These are phyloP conservation scores for Fusarium lyarnte DNA, from an alignment of 2,329 filamentous ascomycete species.

Conservation along the genomic window DNA sequence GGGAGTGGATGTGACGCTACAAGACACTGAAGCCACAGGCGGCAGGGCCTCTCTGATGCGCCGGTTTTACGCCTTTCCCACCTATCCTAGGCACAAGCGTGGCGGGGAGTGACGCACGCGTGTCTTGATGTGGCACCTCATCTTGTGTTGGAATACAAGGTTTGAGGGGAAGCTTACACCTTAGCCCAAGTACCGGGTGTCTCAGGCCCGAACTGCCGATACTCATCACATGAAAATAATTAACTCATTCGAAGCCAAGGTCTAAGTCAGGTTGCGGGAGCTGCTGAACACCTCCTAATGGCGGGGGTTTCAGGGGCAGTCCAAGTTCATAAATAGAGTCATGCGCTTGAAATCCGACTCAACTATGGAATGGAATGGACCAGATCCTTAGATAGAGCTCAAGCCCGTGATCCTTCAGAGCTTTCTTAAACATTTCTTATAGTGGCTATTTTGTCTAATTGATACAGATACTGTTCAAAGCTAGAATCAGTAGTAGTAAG, in stretches of 20 bases:
- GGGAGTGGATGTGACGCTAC: slow-evolving; percentile 24
- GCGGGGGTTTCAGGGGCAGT: slow-evolving; percentile 30
- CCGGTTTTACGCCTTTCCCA: slow-evolving; percentile 26
- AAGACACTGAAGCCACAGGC: slow-evolving; percentile 27
- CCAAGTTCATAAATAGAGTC: slow-evolving; percentile 20
- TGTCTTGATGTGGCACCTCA: slow-evolving; percentile 24
- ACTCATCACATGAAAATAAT: slow-evolving; percentile 34
- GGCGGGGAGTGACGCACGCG: slow-evolving; percentile 36
- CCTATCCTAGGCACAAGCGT: slow-evolving; percentile 28
- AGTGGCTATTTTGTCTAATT: slow-evolving; percentile 15
- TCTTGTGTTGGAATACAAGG: slow-evolving; percentile 22
- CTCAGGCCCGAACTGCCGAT: slow-evolving; percentile 25
- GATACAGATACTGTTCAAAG: slow-evolving; percentile 5
- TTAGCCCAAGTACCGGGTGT: slow-evolving; percentile 22
- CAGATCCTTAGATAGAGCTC: background rate
- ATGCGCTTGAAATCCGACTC: slow-evolving; percentile 26
- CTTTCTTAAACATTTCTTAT: background rate
- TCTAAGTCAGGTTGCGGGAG: slow-evolving; percentile 15
- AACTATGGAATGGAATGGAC: background rate
- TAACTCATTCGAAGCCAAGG: slow-evolving; percentile 7
- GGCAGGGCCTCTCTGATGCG: background rate
- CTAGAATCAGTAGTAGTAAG: background rate
- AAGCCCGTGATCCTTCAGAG: background rate
- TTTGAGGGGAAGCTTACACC: slow-evolving; percentile 7
- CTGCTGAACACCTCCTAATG: slow-evolving; percentile 16